These are phyloP conservation scores for Ophiocordyceps robertsii DNA, from an alignment of 2,329 filamentous ascomycete species.

Conservation along the genomic window DNA sequence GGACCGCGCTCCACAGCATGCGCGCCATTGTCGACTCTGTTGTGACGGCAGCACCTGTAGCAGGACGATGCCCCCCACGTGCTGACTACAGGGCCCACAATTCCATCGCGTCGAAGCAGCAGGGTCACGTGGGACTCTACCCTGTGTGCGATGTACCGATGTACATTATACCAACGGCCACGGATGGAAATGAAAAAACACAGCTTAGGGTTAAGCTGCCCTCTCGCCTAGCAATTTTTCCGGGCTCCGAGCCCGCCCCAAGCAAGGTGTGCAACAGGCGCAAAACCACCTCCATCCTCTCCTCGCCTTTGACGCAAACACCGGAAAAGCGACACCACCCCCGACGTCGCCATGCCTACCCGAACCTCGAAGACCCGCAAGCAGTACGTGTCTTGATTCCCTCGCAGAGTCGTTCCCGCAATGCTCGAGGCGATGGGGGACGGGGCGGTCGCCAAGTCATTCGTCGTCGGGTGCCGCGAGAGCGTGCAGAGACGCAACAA, in stretches of 20 bases:
- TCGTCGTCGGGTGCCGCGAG: background rate
- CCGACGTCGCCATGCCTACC: conserved; percentile 55
- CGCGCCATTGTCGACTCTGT: background rate
- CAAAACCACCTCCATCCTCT: conserved; percentile 25
- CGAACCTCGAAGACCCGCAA: conserved; percentile 64
- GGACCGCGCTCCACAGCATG: background rate
- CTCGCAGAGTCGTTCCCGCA: background rate
- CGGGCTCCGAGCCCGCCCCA: conserved; percentile 11
- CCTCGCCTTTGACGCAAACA: conserved; percentile 20
- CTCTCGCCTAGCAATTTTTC: conserved; percentile 25
- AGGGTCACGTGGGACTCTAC: conserved; percentile 22
- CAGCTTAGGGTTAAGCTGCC: conserved; percentile 28
- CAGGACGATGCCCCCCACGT: too few species aligned
- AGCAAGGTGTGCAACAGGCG: conserved; percentile 11
- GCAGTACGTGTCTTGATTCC: conserved; percentile 43
- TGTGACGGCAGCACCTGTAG: too few species aligned
- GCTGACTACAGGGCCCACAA: background rate
- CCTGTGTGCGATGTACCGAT: too few species aligned
- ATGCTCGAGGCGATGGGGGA: background rate
- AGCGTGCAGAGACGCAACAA: too few species aligned
- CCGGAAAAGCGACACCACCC: conserved; percentile 29
- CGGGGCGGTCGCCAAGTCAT: background rate
- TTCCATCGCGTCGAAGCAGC: conserved; percentile 9
- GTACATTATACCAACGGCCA: too few species aligned
- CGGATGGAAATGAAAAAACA: background rate